Base-by-base conservation (phyloP, 1,284 basidiomycete genomes). In the Irpex rosettiformis region DNA sequence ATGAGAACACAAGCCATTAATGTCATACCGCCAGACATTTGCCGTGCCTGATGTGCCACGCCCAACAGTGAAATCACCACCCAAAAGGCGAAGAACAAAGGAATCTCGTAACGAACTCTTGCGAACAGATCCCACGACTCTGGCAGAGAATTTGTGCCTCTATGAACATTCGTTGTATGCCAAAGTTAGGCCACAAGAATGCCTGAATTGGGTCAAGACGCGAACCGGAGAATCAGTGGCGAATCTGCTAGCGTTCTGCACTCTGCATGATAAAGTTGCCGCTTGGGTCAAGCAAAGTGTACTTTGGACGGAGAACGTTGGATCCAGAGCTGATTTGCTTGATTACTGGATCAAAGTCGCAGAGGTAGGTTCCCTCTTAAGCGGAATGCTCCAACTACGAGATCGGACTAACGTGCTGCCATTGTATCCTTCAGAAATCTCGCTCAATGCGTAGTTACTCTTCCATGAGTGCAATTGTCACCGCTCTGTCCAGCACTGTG, bases 321-420 rank as follows among this genome's bases (percentile, higher is more conserved):
- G 75, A 11, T 82, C 77, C 65, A 75, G 87, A 47, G 79, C 84
- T 4, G 79, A 83, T 55, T 79, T 77, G n/a, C 73, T 89, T 33
- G 85, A 88, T 59, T 81, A 84, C 67, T 91, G 88, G 88, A 85
- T 91, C 62, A 86, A 83, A 65, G 83, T 89, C 30, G 85, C 88
- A 8, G 87, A 91, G 80, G 89, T 89, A 61, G 63, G 81, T 40
- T 25, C 10, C 10, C 69, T 24, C 29, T 27, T n/a, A 22, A 40
- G 22, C 21, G 22, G 7, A 5, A 22, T 52, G 16, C n/a, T 27
- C 29, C 13, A 11, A 16, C 25, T 24, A 47, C n/a, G 3, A 8
- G n/a, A 22, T 54, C 4, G 55, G 52, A 18, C 49, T 52, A 53
- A 30, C 52, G 27, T 11, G n/a, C 62, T 43, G 28, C 51, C 55